phyloP scores from a whole-genome alignment of 331 rosid genomes.

The Quercus phellos region DNA sequence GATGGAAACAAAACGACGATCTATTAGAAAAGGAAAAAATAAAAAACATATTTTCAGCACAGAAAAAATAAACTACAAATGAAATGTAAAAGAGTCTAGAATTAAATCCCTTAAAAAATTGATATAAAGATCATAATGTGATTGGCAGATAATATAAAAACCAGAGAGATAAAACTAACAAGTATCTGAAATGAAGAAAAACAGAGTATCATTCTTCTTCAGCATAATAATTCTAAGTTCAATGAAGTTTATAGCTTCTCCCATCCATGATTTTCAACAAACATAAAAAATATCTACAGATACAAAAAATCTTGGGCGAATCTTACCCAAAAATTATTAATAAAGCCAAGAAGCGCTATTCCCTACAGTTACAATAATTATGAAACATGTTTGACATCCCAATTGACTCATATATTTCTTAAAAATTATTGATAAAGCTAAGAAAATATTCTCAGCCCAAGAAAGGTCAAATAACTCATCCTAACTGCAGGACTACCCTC shows the following conservation, averaged over 20 bases:
- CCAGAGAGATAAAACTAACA: not conserved
- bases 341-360: not conserved
- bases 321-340: not conserved
- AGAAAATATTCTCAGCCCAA: not conserved
- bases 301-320: not conserved
- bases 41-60: conserved; percentile 8
- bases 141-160: not conserved
- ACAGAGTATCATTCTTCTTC: not conserved
- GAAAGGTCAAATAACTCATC: not conserved
- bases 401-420: not conserved
- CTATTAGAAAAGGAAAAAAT: conserved; percentile 4
- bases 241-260: not conserved
- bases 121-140: not conserved
- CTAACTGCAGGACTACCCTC: too few relatives aligned
- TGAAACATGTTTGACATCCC: not conserved
- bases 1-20: conserved; percentile 15
- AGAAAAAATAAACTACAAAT: not conserved
- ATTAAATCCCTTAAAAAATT: not conserved
- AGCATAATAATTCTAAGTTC: not conserved
- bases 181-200: not conserved
- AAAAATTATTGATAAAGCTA: not conserved
- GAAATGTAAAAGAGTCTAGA: not conserved
- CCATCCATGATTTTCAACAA: not conserved
- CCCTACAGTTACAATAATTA: not conserved
- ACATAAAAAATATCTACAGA: not conserved